phyloP scores from a whole-genome alignment of 495 filamentous ascomycete species.

The Penicillium crystallinum region DNA sequence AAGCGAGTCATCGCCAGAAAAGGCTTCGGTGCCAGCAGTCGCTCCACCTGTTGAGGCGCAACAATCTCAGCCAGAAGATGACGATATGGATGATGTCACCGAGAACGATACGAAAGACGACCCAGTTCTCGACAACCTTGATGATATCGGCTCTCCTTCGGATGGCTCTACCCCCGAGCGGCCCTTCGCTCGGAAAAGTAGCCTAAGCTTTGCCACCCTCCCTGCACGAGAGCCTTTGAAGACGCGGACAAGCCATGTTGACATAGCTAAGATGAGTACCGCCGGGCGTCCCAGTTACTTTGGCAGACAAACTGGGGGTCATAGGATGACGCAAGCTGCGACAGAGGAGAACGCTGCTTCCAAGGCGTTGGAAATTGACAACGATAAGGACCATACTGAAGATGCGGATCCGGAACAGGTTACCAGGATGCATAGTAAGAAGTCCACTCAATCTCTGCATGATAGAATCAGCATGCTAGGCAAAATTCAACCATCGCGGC shows the following conservation, averaged over 20 bases:
- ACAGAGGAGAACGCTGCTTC: constrained; percentile 40
- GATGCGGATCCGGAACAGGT: constrained; percentile 32
- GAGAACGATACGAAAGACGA: constrained; percentile 41
- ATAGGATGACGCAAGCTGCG: constrained; percentile 29
- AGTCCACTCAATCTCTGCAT: constrained; percentile 82
- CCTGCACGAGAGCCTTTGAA: constrained; percentile 84
- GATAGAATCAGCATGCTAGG: constrained; percentile 93
- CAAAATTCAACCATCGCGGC: constrained; percentile 64
- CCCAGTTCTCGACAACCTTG: constrained; percentile 44
- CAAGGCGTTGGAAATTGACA: constrained; percentile 56
- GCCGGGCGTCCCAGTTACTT: constrained; percentile 51
- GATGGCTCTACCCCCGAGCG: constrained; percentile 58
- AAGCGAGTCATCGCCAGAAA: constrained; percentile 16
- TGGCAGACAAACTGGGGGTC: constrained; percentile 45
- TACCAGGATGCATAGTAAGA: constrained; percentile 69
- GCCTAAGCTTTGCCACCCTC: constrained; percentile 84
- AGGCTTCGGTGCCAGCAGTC: constrained; percentile 9
- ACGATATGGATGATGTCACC: constrained; percentile 17
- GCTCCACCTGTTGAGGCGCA: constrained; percentile 10
- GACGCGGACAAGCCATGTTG: constrained; percentile 76
- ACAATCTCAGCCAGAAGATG: constrained; percentile 17
- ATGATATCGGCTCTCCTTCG: constrained; percentile 56
- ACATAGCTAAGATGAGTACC: constrained; percentile 50
- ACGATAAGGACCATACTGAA: constrained; percentile 39
- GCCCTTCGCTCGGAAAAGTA: constrained; percentile 79